These are phyloP conservation scores for Paxillus rubicundulus DNA, from an alignment of 768 basidiomycete species.

Conservation along the genomic window DNA sequence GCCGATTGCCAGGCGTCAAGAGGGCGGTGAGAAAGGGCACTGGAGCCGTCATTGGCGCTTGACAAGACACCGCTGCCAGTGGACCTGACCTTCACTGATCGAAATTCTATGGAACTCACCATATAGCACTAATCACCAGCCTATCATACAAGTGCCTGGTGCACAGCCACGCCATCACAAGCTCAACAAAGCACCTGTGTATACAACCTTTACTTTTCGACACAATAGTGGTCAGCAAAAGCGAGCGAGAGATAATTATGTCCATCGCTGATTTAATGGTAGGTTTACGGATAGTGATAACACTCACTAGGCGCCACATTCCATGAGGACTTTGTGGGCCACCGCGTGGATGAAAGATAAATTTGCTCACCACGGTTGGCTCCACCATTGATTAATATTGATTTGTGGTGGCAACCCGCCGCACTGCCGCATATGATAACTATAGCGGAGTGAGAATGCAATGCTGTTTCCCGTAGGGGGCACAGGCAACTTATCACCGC, in stretches of 20 bases:
- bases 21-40: too few relatives aligned
- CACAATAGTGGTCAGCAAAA: neutral
- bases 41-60: too few relatives aligned
- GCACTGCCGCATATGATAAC: neutral
- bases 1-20: too few relatives aligned
- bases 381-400: neutral
- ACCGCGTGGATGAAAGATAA: neutral
- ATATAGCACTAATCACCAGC: neutral
- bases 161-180: neutral
- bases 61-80: too few relatives aligned
- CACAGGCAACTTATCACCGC: neutral
- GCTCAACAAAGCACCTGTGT: neutral
- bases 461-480: neutral
- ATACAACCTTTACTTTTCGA: neutral
- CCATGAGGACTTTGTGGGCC: neutral
- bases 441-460: neutral
- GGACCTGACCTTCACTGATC: neutral
- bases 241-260: neutral
- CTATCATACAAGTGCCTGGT: neutral
- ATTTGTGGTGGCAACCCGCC: neutral
- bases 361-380: neutral
- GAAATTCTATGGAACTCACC: neutral
- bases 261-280: neutral
- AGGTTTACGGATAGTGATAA: neutral
- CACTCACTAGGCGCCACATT: neutral